Percentiles rank a stretch among this genome's conserved stretches.
phyloP scores from a whole-genome alignment of 2,329 filamentous ascomycete species.

The Sarocladiaceae sp. region DNA sequence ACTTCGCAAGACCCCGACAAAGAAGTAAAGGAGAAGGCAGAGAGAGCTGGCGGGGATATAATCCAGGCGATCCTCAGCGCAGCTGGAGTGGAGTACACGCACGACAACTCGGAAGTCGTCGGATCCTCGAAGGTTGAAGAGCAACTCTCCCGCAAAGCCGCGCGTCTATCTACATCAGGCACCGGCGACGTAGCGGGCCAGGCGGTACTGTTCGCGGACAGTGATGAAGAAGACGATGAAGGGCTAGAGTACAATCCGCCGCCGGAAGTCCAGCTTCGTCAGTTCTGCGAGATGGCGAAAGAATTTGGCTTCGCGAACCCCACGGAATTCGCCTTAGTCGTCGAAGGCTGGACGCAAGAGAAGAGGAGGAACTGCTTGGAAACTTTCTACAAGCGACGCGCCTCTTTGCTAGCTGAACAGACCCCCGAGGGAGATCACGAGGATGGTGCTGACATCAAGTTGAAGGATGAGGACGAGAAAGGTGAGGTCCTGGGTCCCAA shows the following conservation, averaged over 20 bases:
- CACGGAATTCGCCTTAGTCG: slow-evolving; percentile 80
- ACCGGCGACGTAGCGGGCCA: slow-evolving; percentile 40
- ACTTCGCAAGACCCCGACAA: slow-evolving; percentile 36
- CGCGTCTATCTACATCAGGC: slow-evolving; percentile 25
- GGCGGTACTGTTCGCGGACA: slow-evolving; percentile 53
- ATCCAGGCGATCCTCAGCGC: slow-evolving; percentile 83
- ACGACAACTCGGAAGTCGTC: slow-evolving; percentile 93
- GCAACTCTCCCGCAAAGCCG: slow-evolving; percentile 70
- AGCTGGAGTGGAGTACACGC: slow-evolving; percentile 89
- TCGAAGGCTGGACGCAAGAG: slow-evolving; percentile 85
- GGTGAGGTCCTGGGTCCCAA: slow-evolving; percentile 4
- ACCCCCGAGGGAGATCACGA: slow-evolving; percentile 19
- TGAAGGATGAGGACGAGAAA: slow-evolving; percentile 8
- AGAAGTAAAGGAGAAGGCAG: slow-evolving; percentile 27
- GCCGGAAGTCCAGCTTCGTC: slow-evolving; percentile 64
- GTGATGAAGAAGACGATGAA: slow-evolving; percentile 28
- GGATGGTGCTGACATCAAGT: slow-evolving; percentile 15
- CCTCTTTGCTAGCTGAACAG: slow-evolving; percentile 36
- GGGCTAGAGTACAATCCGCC: slow-evolving; percentile 61
- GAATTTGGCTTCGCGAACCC: slow-evolving; percentile 70
- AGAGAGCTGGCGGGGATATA: slow-evolving; percentile 52
- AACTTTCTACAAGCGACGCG: slow-evolving; percentile 67
- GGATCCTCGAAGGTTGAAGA: slow-evolving; percentile 90
- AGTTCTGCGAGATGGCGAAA: slow-evolving; percentile 87
- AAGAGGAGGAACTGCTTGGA: slow-evolving; percentile 73